Base-by-base conservation (phyloP, 2,329 filamentous ascomycete genomes). In the Sarocladium strictum region DNA sequence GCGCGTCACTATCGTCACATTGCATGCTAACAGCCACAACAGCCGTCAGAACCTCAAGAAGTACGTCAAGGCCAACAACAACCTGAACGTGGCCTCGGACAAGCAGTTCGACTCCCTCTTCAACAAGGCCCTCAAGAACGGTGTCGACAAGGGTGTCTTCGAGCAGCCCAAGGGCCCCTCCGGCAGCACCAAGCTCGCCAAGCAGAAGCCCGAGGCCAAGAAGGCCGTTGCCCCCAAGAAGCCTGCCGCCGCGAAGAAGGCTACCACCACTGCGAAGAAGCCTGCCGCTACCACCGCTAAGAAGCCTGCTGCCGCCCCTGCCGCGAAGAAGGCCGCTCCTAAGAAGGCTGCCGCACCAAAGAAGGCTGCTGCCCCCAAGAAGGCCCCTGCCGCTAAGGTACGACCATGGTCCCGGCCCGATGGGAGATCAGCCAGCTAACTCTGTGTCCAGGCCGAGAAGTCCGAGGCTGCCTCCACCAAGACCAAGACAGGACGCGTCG, bases 121-220 rank as follows among this genome's bases (percentile, higher is more conserved):
- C 83, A 94, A 94, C 84, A 87, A 87, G 72, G 89, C 90, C 54
- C 79, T 95, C 68, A 84, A 87, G 74, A 75, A 78, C 57, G 91
- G 91, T 71, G 90, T 92, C 64, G 89, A 95, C 66, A 91, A 87
- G 79, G 89, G 89, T 59, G 80, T 89, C 65, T 96, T 96, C 69
- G 81, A 85, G 67, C 90, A 93, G 71, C 92, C 91, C 67, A 96
- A 96, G 84, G 91, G 90, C 65, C 80, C 90, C 57, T 96, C 91
- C 60, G 91, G 91, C 58, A 88, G 90, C 62, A 90, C 94, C 73
- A 96, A 96, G 86, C 86, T 96, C 57, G 87, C 87, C 57, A 93
- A 93, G 85, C 43, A 49, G 43, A 72, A 78, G 61, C 64, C 66
- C 21, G 69, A 71, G 61, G 63, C 69, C 53, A 73, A 73, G 68